Percentiles rank a stretch among this genome's conserved stretches.
These are phyloP conservation scores for Globisporangium mamillatum DNA, from an alignment of 352 stramenopile species.

Conservation along the genomic window DNA sequence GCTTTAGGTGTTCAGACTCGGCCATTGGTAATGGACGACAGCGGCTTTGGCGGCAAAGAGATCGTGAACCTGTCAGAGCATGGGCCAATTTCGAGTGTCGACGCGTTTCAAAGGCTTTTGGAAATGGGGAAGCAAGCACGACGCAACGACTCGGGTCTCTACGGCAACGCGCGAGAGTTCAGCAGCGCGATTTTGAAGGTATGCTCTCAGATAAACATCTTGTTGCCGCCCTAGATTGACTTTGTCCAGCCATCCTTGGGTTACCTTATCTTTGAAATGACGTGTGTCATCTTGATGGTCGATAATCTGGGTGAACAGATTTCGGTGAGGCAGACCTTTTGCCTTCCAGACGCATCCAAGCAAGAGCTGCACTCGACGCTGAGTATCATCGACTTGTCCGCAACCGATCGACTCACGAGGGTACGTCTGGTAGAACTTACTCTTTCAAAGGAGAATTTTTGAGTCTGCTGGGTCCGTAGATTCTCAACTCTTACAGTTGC, in stretches of 20 bases:
- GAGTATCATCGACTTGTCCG: slow-evolving; percentile 43
- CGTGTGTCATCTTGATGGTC: background rate
- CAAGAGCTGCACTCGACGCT: slow-evolving; percentile 46
- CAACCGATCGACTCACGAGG: slow-evolving; percentile 44
- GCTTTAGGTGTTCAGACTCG: background rate
- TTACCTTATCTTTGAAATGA: background rate
- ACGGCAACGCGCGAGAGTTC: slow-evolving; percentile 46
- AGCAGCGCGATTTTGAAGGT: slow-evolving; percentile 48
- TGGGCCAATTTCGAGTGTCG: slow-evolving; percentile 20
- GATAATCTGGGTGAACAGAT: slow-evolving; percentile 21
- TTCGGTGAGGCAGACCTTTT: slow-evolving; percentile 38
- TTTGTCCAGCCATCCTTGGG: background rate
- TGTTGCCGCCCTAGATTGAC: background rate
- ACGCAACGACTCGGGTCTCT: slow-evolving; percentile 29
- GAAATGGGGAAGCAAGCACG: slow-evolving; percentile 26
- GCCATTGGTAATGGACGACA: slow-evolving; percentile 14
- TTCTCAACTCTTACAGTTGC: background rate
- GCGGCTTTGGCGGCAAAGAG: slow-evolving; percentile 19
- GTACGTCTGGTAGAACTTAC: slow-evolving; percentile 4
- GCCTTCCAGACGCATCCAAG: slow-evolving; percentile 26
- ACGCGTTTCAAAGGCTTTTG: slow-evolving; percentile 29
- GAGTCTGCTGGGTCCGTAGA: background rate
- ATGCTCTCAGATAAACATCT: background rate
- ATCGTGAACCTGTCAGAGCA: slow-evolving; percentile 34
- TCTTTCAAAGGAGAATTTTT: too few species aligned